Conservation (phyloP, 148 eudicot genomes). For the Polygonum maritimum region DNA sequence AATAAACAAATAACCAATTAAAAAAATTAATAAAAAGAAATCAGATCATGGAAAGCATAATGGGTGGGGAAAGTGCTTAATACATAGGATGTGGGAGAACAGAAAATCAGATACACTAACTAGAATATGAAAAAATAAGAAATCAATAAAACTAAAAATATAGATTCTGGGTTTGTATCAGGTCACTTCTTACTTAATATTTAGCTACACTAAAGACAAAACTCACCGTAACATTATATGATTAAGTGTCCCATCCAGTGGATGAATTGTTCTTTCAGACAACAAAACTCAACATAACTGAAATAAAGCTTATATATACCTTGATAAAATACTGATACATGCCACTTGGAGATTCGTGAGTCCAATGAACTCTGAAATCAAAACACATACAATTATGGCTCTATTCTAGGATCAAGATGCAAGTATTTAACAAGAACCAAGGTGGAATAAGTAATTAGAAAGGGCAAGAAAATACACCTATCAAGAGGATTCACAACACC, state of each 20-base stretch:
- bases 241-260: background rate
- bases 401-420: background rate
- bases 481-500: constrained; percentile 97
- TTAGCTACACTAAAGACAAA: background rate
- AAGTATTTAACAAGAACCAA: background rate
- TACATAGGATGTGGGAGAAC: too few species aligned
- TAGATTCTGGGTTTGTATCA: too few species aligned
- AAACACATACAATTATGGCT: background rate
- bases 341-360: constrained; percentile 65
- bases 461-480: constrained; percentile 35
- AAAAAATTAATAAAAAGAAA: too few species aligned
- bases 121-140: too few species aligned
- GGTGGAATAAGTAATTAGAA: background rate
- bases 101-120: too few species aligned
- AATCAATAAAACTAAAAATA: too few species aligned
- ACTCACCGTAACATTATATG: background rate
- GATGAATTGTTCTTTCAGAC: background rate
- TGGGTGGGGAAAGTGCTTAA: too few species aligned
- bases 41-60: too few species aligned
- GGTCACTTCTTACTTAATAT: background rate
- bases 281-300: background rate
- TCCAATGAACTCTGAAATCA: constrained; percentile 70
- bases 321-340: constrained; percentile 94
- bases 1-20: too few species aligned
- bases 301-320: constrained; percentile 21